Evolutionary conservation across 2,329 filamentous ascomycete genomes (phyloP).

Genomic region (Venturia oleaginea): DNA sequence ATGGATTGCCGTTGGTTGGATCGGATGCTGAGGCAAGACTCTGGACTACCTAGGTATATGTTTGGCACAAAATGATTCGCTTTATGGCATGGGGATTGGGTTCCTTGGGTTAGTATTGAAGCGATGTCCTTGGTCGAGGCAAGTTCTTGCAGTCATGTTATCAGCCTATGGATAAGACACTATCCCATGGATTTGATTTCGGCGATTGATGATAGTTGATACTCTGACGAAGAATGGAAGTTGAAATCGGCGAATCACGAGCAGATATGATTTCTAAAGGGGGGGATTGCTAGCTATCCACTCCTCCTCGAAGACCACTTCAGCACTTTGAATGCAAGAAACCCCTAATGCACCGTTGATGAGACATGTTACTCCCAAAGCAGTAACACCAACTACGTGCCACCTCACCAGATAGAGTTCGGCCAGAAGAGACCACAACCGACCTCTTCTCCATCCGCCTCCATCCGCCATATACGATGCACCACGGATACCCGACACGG

Average conservation of each 20-base stretch:
- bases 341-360: background rate
- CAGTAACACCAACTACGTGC: background rate
- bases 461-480: conserved; percentile 47
- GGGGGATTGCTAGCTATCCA: background rate
- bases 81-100: too few relatives aligned
- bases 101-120: too few relatives aligned
- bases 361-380: conserved; percentile 11
- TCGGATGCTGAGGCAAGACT: background rate
- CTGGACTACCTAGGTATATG: too few relatives aligned
- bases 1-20: background rate
- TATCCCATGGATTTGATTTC: background rate
- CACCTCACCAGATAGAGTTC: background rate
- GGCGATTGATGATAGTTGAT: background rate
- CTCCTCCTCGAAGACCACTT: background rate
- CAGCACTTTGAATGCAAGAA: background rate
- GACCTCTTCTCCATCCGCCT: background rate
- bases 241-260: background rate
- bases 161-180: too few relatives aligned
- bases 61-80: too few relatives aligned
- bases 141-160: too few relatives aligned
- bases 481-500: conserved; percentile 80
- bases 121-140: too few relatives aligned
- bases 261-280: background rate
- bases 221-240: background rate
- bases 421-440: background rate